Percentiles rank a stretch among this genome's conserved stretches.
phyloP scores from a whole-genome alignment of 257 asterid genomes.

The Eustoma russellianum region DNA sequence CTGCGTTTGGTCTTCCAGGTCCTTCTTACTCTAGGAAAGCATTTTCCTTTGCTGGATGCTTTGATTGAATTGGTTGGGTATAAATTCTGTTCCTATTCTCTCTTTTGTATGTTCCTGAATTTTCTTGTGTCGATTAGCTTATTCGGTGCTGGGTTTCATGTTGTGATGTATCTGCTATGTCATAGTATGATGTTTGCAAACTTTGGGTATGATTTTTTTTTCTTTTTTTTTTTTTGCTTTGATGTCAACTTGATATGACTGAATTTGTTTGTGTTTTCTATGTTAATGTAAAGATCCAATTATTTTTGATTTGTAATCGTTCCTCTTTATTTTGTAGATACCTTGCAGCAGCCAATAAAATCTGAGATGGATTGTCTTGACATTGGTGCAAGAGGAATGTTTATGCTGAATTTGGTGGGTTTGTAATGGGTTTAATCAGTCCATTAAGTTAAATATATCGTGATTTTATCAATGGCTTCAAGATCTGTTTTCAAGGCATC shows the following conservation, averaged over 20 bases:
- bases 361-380: slow-evolving; percentile 3
- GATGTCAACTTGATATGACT: neutral
- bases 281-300: neutral
- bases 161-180: no score
- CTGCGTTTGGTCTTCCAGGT: slow-evolving; percentile 7
- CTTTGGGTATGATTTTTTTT: no score
- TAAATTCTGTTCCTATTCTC: no score
- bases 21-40: slow-evolving; percentile 15
- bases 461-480: slow-evolving; percentile 47
- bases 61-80: neutral
- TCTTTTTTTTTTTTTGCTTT: slow-evolving; percentile 3
- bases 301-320: slow-evolving; percentile 5
- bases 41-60: slow-evolving; percentile 12
- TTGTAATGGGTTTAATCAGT: slow-evolving; percentile 15
- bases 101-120: no score
- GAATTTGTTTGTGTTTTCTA: neutral
- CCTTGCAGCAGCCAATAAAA: neutral
- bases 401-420: slow-evolving; percentile 5
- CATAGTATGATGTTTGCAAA: neutral
- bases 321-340: slow-evolving; percentile 9
- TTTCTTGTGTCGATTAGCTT: neutral
- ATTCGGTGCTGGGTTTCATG: slow-evolving; percentile 2
- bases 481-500: slow-evolving; percentile 44
- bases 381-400: slow-evolving; percentile 8
- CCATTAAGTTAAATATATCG: slow-evolving; percentile 1